Evolutionary conservation across 192 early-diverging fungal species (phyloP), one percentile per base, ranked within the genome.

Genomic region (Coemansia sp.): DNA sequence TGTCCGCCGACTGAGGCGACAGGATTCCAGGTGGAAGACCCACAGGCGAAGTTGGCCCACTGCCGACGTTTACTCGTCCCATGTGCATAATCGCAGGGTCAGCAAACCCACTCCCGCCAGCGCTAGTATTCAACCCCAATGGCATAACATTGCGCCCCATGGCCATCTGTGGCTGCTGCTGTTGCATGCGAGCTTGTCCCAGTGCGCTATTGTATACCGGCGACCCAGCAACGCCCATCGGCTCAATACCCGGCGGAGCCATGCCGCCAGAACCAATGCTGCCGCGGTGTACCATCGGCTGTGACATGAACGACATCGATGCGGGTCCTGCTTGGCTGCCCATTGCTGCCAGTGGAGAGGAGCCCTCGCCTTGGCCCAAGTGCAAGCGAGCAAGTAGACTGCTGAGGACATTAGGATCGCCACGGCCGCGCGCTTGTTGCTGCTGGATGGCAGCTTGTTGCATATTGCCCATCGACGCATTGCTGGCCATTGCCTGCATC

Each of bases 11-110:
- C 46, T 4, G 43, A 43, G 74, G 78, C 49, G 78, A 75, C 53
- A 44, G 8, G 46, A 75, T 80, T 0, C 73, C 78, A n/a, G 78
- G 78, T 4, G 78, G 78, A 44, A 67, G 70, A 0, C 73, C 73
- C 9, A 40, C 70, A 0, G 73, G 69, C 65, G 73, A 64, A 19
- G 60, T 47, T 13, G 69, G 67, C 10, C 39, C 63, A 28, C 32
- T 55, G 19, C 38, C 7, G 42, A 39, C 67, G 38, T 63, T 46
- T 67, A 63, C 50, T 0, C 64, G 70, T 14, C 76, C 76, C 23
- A 78, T 43, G n/a, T 73, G 32, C 76, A 78, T 69, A 30, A 78
- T 78, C 23, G 75, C 76, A 1, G 76, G 76, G 50, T 78, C 76
- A n/a, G 69, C 64, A 69, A 78, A 78, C 19, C 76, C 75, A 14